A percentile compares a stretch with the other conserved stretches of the same genome.
phyloP scores from a whole-genome alignment of 805 yeast species.

The Saccharomycopsis sp. region DNA sequence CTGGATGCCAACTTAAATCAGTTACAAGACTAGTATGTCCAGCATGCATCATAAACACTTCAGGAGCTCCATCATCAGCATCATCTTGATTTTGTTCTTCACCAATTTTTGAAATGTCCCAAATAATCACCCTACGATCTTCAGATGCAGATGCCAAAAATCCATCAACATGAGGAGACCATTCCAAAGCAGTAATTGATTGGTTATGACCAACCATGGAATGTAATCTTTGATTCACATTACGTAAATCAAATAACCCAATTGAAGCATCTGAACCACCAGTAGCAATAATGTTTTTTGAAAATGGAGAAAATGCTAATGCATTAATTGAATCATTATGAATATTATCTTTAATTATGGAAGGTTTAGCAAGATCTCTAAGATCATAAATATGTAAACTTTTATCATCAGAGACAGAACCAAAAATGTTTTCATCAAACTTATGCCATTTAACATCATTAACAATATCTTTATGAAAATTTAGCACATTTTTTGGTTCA shows the following conservation, averaged over 20 bases:
- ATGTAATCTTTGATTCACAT: conserved; percentile 40
- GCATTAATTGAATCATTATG: conserved; percentile 41
- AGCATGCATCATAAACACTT: conserved; percentile 83
- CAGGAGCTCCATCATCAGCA: conserved; percentile 86
- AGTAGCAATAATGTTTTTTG: conserved; percentile 49
- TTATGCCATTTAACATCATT: conserved; percentile 71
- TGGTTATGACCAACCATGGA: conserved; percentile 75
- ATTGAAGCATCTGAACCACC: conserved; percentile 64
- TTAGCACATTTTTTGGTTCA: conserved; percentile 25
- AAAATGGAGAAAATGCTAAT: conserved; percentile 53
- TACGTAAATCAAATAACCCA: conserved; percentile 54
- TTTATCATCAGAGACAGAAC: conserved; percentile 67
- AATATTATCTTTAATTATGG: conserved; percentile 22
- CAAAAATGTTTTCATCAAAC: conserved; percentile 41
- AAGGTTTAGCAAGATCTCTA: conserved; percentile 26
- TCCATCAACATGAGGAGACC: conserved; percentile 71
- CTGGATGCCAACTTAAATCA: conserved; percentile 60
- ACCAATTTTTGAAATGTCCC: conserved; percentile 77
- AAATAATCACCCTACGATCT: conserved; percentile 67
- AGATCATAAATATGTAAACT: conserved; percentile 44
- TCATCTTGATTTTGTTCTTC: conserved; percentile 81
- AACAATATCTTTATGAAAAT: conserved; percentile 45
- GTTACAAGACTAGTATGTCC: conserved; percentile 76
- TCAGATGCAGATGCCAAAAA: conserved; percentile 66
- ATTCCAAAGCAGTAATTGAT: conserved; percentile 60